Percentiles rank a stretch among this genome's conserved stretches.
phyloP scores from a whole-genome alignment of 345 rosid species.

The Iberis pinnata region DNA sequence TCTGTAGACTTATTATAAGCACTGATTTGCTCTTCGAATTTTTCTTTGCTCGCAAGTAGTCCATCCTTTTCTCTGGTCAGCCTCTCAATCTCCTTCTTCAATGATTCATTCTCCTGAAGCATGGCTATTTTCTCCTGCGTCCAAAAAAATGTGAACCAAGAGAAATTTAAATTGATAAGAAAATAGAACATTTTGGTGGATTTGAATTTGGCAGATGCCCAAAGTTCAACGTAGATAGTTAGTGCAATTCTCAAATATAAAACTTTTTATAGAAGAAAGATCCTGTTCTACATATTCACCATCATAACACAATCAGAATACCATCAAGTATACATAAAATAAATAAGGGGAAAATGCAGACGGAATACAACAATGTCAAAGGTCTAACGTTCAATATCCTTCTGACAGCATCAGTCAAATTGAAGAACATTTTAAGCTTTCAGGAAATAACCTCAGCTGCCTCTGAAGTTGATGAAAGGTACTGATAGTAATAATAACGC shows the following conservation, averaged over 20 bases:
- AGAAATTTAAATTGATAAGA: constrained; percentile 15
- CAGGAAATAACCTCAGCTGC: constrained; percentile 73
- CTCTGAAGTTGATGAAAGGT: constrained; percentile 86
- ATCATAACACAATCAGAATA: constrained; percentile 6
- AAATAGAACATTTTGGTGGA: constrained; percentile 3
- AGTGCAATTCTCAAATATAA: constrained; percentile 9
- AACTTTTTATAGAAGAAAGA: not conserved
- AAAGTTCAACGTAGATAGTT: constrained; percentile 1
- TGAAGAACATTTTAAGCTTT: constrained; percentile 8
- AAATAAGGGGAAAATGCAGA: constrained; percentile 1
- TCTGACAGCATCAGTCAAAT: constrained; percentile 14
- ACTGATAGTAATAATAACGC: constrained; percentile 91
- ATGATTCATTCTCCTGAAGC: constrained; percentile 64
- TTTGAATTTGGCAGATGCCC: not conserved
- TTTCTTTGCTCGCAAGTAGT: constrained; percentile 52
- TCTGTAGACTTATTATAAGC: constrained; percentile 61
- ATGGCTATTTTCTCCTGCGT: constrained; percentile 89
- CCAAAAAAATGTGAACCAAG: constrained; percentile 13
- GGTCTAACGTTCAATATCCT: constrained; percentile 12
- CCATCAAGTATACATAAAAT: constrained; percentile 1
- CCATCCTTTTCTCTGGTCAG: constrained; percentile 51
- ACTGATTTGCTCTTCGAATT: constrained; percentile 62
- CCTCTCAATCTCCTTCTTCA: constrained; percentile 49
- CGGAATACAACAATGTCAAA: constrained; percentile 3
- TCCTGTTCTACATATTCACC: not conserved